phyloP scores from a whole-genome alignment of 2,329 filamentous ascomycete genomes.

The Alternaria rosae region DNA sequence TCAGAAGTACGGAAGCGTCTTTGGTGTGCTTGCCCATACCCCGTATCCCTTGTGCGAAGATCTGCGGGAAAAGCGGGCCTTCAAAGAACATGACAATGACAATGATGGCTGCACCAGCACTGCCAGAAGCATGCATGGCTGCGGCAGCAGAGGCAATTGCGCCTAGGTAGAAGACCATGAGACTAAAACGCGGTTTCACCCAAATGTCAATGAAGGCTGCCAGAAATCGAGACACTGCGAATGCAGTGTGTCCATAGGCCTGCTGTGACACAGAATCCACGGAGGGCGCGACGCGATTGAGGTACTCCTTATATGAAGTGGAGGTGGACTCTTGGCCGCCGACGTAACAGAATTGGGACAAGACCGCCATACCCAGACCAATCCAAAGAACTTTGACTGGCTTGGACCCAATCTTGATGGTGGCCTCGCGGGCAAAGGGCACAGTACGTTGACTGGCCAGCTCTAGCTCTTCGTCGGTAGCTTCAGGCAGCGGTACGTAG shows the following conservation, averaged over 20 bases:
- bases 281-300: constrained; percentile 50
- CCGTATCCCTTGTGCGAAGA: constrained; percentile 65
- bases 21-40: constrained; percentile 67
- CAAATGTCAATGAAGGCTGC: constrained; percentile 61
- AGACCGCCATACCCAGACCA: constrained; percentile 62
- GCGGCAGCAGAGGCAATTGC: constrained; percentile 61
- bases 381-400: constrained; percentile 63
- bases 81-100: constrained; percentile 67
- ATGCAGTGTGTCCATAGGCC: constrained; percentile 64
- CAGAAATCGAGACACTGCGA: constrained; percentile 65
- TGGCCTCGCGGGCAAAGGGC: constrained; percentile 46
- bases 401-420: constrained; percentile 49
- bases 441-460: constrained; percentile 58
- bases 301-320: constrained; percentile 56
- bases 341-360: constrained; percentile 67
- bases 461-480: constrained; percentile 66
- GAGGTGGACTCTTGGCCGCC: constrained; percentile 66
- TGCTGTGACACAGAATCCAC: constrained; percentile 53
- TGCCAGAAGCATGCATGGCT: constrained; percentile 55
- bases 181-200: constrained; percentile 65
- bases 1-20: constrained; percentile 61
- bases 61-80: constrained; percentile 66
- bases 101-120: constrained; percentile 56
- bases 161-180: constrained; percentile 62
- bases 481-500: constrained; percentile 69